Base-by-base conservation (phyloP, 225 moss, liverwort and hornwort species). In the Pseudisothecium myosuroides region DNA sequence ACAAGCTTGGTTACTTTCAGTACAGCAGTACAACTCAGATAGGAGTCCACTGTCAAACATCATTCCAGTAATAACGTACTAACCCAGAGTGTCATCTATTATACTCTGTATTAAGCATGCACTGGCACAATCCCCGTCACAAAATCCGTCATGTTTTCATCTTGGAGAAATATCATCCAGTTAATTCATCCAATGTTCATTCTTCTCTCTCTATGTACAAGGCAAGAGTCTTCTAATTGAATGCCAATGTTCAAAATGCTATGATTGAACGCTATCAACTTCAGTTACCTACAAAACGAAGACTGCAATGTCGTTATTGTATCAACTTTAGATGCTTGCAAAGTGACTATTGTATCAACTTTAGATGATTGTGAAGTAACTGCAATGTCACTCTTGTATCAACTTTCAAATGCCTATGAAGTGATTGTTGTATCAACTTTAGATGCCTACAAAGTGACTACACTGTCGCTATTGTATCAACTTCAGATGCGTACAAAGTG, bases 141-240 rank as follows among this genome's bases (percentile, higher is more conserved):
- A 34, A 76, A 50, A 34, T 76, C 5, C 0, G 0, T 50, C 31
- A 20, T 0, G 1, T 76, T 50, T 76, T 50, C 32, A 50, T 31
- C 32, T 1, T 9, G 0, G 19, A 50, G 5, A 32, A 19, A 49
- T 32, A 49, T 32, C 20, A 76, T 76, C 2, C 32, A 17, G 49
- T 45, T 43, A 0, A 27, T 16, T 24, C 68, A 43, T 43, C 16
- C 2, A 0, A 43, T 0, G 0, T 72, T 39, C 41, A 9, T 31
- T 75, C 49, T 47, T 74, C 7, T 49, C 4, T 74, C 1, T 29
- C 2, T 29, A 17, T 6, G 31, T 29, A 49, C 11, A 11, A 74
- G 29, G 31, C 2, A 11, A 74, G 31, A 47, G 7, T 11, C 31
- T 31, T 49, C 4, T 32, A 2, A 75, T 31, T 1, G 0, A 76